Base-by-base conservation (phyloP, 2,329 filamentous ascomycete species). In the Mollisiaceae sp. region DNA sequence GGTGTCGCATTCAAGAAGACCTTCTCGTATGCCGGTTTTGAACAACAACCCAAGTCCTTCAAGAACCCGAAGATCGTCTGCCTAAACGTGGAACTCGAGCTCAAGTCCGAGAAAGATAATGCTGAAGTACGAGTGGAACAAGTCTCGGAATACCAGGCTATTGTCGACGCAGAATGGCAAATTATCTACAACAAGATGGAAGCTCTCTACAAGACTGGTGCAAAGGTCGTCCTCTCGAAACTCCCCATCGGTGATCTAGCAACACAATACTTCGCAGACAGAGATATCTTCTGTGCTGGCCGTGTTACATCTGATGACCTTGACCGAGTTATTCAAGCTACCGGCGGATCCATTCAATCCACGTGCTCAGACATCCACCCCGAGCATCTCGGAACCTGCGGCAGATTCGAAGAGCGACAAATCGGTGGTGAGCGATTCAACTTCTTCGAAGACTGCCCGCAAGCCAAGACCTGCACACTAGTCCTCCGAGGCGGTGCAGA, bases 151-250 rank as follows among this genome's bases (percentile, higher is more conserved):
- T 99, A 99, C 83, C 95, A 99, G 82, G 95, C 95, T 69, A 97
- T 99, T 73, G 95, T 99, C 77, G 95, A 99, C 77, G 95, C 95
- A 36, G 95, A 99, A 81, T 99, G 95, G 95, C 93, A 97, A 81
- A 99, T 99, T 77, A 99, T 99, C 79, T 98, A 91, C 88, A 94
- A 97, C 85, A 99, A 99, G 86, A 91, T 99, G 78, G 95, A 99
- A 82, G 92, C 94, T 58, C 82, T 97, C 62, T 87, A 94, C 85
- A 89, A 94, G 81, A 97, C 94, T 6, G 95, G 95, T 62, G 95
- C 95, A 70, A 97, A 97, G 86, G 93, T 99, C 60, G 93, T 99
- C 50, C 89, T 99, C 65, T 97, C 93, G 81, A 98, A 97, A 82
- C 85, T 98, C 68, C 95, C 95, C 47, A 98, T 99, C 76, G 95